A percentile compares a stretch with the other conserved stretches of the same genome.
Evolutionary conservation across 2,329 filamentous ascomycete genomes (phyloP).

Genomic region (Alternaria sp.): DNA sequence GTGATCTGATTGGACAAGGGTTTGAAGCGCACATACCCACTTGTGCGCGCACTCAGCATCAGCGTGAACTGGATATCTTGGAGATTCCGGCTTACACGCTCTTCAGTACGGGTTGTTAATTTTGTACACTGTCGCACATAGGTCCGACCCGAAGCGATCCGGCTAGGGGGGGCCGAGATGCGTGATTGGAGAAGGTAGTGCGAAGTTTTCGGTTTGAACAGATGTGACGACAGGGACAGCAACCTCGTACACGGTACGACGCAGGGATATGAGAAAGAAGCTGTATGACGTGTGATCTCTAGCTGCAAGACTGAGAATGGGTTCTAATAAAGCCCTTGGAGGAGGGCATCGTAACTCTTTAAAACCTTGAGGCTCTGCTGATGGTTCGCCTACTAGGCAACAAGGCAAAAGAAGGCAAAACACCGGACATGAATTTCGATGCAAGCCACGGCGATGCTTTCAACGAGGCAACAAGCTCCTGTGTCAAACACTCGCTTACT

Average conservation of each 20-base stretch:
- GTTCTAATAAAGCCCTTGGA: not conserved
- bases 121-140: not conserved
- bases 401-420: slow-evolving; percentile 9
- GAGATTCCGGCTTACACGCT: not conserved
- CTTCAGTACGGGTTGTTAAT: not conserved
- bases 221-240: not conserved
- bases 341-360: not conserved
- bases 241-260: not conserved
- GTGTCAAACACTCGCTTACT: not conserved
- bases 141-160: not conserved
- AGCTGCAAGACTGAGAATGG: not conserved
- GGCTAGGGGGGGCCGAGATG: not conserved
- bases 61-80: slow-evolving; percentile 3
- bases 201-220: not conserved
- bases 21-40: slow-evolving; percentile 3
- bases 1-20: slow-evolving; percentile 3
- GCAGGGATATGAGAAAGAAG: not conserved
- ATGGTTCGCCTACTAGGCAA: slow-evolving; percentile 6
- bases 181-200: not conserved
- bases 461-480: not conserved
- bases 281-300: not conserved
- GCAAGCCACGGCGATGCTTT: not conserved
- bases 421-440: not conserved
- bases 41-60: not conserved
- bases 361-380: slow-evolving; percentile 1